Evolutionary conservation across 306 rosid species (phyloP).

Genomic region (Sechiopsis laciniata): DNA sequence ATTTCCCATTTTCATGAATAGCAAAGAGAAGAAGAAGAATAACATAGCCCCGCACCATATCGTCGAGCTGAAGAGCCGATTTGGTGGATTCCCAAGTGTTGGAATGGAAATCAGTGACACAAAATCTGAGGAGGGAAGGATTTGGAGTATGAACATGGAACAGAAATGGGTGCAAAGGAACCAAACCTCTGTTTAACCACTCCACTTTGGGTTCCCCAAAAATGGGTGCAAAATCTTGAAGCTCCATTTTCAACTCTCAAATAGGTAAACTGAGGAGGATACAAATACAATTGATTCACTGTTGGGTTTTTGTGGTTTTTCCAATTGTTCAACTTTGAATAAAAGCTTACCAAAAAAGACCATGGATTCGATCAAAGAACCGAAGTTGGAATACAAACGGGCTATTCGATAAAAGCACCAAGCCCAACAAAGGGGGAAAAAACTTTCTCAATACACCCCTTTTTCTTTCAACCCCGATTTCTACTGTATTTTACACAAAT

Average conservation of each 20-base stretch:
- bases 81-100: constrained; percentile 59
- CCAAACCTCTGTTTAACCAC: constrained; percentile 25
- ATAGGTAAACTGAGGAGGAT: not conserved
- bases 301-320: not conserved
- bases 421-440: too few relatives aligned
- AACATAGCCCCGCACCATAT: constrained; percentile 46
- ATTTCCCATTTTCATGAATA: too few relatives aligned
- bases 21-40: not conserved
- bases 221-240: constrained; percentile 53
- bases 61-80: constrained; percentile 61
- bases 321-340: too few relatives aligned
- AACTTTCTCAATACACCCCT: too few relatives aligned
- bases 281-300: not conserved
- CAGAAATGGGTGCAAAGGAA: constrained; percentile 38
- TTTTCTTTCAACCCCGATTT: too few relatives aligned
- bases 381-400: too few relatives aligned
- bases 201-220: constrained; percentile 59
- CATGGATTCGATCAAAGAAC: too few relatives aligned
- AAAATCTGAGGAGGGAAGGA: constrained; percentile 47
- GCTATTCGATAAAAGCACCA: too few relatives aligned
- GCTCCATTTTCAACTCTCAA: constrained; percentile 35
- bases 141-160: constrained; percentile 47
- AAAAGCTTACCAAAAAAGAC: too few relatives aligned
- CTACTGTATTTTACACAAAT: too few relatives aligned
- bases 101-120: constrained; percentile 58